Conservation (phyloP, 768 basidiomycete genomes). For the Leucocoprinus sp. region DNA sequence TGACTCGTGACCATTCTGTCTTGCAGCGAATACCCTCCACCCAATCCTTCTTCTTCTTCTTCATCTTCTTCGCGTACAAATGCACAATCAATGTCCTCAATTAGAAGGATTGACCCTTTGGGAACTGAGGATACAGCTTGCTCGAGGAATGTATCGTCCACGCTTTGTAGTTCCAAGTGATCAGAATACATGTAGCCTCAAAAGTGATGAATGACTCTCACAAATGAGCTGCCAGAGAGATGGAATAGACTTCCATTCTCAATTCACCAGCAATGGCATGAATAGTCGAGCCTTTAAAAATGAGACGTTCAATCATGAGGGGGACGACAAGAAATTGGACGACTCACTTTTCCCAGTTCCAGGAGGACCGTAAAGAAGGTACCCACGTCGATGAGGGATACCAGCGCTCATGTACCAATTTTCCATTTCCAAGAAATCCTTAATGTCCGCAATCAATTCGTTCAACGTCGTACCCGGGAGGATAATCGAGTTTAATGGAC, state of each 20-base stretch:
- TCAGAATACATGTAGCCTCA: constrained; percentile 3
- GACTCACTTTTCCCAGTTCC: constrained; percentile 52
- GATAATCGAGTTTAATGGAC: constrained; percentile 46
- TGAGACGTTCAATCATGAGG: constrained; percentile 22
- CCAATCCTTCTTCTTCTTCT: constrained; percentile 14
- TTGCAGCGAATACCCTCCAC: neutral
- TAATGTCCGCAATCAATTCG: constrained; percentile 39
- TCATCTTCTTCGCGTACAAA: constrained; percentile 41
- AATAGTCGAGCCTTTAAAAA: constrained; percentile 39
- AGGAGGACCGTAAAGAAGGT: constrained; percentile 50
- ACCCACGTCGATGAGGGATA: constrained; percentile 51
- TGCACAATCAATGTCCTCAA: constrained; percentile 57
- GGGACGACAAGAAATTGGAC: constrained; percentile 1
- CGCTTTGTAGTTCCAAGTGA: constrained; percentile 22
- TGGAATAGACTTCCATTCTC: constrained; percentile 73
- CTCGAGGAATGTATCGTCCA: constrained; percentile 43
- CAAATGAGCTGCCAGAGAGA: constrained; percentile 43
- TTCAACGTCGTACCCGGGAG: constrained; percentile 39
- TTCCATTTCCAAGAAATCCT: constrained; percentile 44
- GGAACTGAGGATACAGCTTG: constrained; percentile 39
- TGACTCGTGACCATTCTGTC: neutral
- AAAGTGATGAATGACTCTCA: constrained; percentile 19
- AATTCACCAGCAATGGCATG: constrained; percentile 57
- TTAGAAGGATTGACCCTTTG: constrained; percentile 44
- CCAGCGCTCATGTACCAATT: constrained; percentile 52